Base-by-base conservation (phyloP, 2,329 filamentous ascomycete genomes). In the Didymella keratinophila region DNA sequence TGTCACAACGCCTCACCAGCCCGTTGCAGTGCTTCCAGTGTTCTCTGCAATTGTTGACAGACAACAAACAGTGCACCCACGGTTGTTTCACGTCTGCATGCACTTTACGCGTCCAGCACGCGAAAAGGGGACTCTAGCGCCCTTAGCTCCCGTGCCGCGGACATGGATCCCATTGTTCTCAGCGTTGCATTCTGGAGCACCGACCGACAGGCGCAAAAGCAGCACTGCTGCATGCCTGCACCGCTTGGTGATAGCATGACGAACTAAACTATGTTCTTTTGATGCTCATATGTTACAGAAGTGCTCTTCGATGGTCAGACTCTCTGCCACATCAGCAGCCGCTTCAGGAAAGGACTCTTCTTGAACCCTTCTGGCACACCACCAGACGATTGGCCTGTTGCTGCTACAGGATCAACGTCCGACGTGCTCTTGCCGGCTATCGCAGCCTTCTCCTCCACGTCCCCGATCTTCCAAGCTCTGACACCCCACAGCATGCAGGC, bases 381-480 rank as follows among this genome's bases (percentile, higher is more conserved):
- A 8, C 25, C 50, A 25, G 57, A 49, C 6, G 21, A 45, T 18
- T 51, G 42, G 8, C 34, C 32, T 10, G 23, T 58, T n/a, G 41
- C 60, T 11, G 51, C 56, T 7, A 68, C 61, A 27, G 56, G 67
- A 58, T 73, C 70, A 12, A 74, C 51, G 6, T 67, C 67, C 9
- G 64, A 60, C 3, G 57, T 59, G 9, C 55, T 61, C 64, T 65
- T 78, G 66, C 53, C 70, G 61, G 52, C 69, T 25, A 68, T 66
- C 28, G 70, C 74, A 25, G 74, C 78, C 36, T 74, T 62, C 52
- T 75, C 73, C 55, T 85, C 80, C 36, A 84, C 60, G 59, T 86
- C 81, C 1, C 79, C 81, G 66, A 88, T 82, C 76, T 87, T 88
- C 86, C 86, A 88, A 0, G 81, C 82, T 55, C 86, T 74, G 47